Base-by-base conservation (phyloP, 2,329 filamentous ascomycete species). In the Macroventuria anomochaeta region DNA sequence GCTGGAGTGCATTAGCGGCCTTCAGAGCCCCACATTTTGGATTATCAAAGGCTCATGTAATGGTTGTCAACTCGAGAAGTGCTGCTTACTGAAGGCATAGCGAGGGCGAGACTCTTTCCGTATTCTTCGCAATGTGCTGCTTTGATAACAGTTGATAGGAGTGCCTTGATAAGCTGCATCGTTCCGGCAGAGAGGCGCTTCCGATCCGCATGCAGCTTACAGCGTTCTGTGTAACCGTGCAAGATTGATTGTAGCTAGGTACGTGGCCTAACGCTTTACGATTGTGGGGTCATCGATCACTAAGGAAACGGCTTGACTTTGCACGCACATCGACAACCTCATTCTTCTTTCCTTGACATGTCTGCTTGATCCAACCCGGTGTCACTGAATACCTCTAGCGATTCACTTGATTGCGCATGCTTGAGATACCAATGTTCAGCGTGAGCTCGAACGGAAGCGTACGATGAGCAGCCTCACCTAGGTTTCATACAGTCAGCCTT, bases 31-130 rank as follows among this genome's bases (percentile, higher is more conserved):
- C 38, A 43, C 43, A 28, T 43, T 5, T 2, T 31, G n/a, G 36
- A 57, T 59, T 62, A 61, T 48, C 38, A 41, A 57, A 57, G 31
- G 47, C 39, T 59, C 46, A 53, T 42, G 48, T 59, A 55, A 59
- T 53, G 37, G 51, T 57, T 58, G 53, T 33, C 43, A 58, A 58
- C 46, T 29, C 44, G 26, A 7, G 7, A 10, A 25, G 17, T 10
- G 28, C 10, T 29, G 25, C 34, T 34, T 17, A 15, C 21, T 3
- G 10, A 20, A 46, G 3, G n/a, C 29, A 28, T 17, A 18, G 39
- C 38, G 23, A 32, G 13, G 20, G 51, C 44, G 44, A 38, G 15
- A 23, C 28, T 18, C 23, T 43, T 54, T 54, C 51, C 51, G 44
- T 38, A 13, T 17, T 15, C 7, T 15, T 5, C 17, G 26, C 21